phyloP scores from a whole-genome alignment of 306 rosid genomes.

The Vachellia collinsii region DNA sequence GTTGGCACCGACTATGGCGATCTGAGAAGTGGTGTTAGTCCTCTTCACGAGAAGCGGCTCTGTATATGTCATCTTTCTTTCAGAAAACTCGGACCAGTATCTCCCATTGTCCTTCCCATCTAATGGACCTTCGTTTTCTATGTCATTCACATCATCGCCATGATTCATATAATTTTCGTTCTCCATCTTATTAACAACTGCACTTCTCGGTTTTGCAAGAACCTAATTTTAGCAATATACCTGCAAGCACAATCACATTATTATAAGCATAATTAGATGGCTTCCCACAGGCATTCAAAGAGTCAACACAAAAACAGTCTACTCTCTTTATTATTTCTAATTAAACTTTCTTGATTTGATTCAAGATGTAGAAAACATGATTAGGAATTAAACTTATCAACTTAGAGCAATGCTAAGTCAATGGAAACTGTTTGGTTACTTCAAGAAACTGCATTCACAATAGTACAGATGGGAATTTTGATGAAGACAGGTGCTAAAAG shows the following conservation, averaged over 20 bases:
- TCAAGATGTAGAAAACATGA: neutral
- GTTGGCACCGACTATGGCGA: slow-evolving; percentile 89
- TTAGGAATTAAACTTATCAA: neutral
- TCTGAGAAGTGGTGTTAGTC: slow-evolving; percentile 79
- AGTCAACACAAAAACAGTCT: neutral
- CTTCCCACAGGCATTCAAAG: neutral
- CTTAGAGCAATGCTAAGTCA: neutral
- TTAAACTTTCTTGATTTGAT: neutral
- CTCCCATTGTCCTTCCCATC: slow-evolving; percentile 45
- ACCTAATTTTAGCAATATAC: slow-evolving; percentile 24
- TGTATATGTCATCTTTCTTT: slow-evolving; percentile 35
- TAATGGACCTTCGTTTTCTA: slow-evolving; percentile 48
- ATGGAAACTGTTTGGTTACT: neutral
- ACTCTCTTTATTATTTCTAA: neutral
- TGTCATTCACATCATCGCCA: slow-evolving; percentile 39
- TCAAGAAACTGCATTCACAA: neutral
- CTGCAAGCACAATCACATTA: slow-evolving; percentile 19
- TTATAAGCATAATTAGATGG: neutral
- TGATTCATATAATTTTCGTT: slow-evolving; percentile 29
- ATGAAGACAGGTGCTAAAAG: neutral
- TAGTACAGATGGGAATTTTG: neutral
- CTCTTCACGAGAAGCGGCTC: slow-evolving; percentile 61
- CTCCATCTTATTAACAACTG: slow-evolving; percentile 40
- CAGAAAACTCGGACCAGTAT: slow-evolving; percentile 47
- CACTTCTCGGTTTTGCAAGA: slow-evolving; percentile 11